Conservation (phyloP, 2,329 filamentous ascomycete genomes). For the Tolypocladium amazonense region DNA sequence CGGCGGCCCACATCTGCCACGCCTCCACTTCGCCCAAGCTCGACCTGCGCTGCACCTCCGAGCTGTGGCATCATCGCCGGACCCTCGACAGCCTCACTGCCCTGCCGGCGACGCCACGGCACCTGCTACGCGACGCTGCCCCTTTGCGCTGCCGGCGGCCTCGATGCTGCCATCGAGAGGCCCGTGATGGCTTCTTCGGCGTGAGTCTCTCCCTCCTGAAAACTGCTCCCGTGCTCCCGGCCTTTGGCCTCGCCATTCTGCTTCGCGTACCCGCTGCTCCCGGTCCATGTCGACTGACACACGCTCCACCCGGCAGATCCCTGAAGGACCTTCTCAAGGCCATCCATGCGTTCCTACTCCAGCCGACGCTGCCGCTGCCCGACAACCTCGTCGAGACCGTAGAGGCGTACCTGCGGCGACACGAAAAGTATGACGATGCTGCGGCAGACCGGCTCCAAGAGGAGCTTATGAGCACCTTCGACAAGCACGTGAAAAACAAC, state of each 20-base stretch:
- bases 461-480: conserved; percentile 57
- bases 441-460: conserved; percentile 64
- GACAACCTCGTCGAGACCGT: conserved; percentile 53
- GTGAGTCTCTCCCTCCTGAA: conserved; percentile 9
- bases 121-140: not conserved
- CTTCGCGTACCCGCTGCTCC: not conserved
- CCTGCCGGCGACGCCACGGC: not conserved
- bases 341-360: conserved; percentile 36
- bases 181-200: conserved; percentile 15
- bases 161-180: conserved; percentile 1
- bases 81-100: not conserved
- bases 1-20: not conserved
- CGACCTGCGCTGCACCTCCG: not conserved
- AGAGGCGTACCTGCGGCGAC: conserved; percentile 56
- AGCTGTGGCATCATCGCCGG: not conserved
- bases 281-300: not conserved
- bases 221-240: not conserved
- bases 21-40: not conserved
- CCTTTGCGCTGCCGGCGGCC: not conserved
- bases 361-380: conserved; percentile 52
- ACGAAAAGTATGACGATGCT: conserved; percentile 56
- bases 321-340: conserved; percentile 51
- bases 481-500: conserved; percentile 48
- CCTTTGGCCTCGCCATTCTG: conserved; percentile 1
- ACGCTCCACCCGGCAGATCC: conserved; percentile 28